Evolutionary conservation across 2,329 filamentous ascomycete genomes (phyloP).

Genomic region (Torrubiella hemipterigena): DNA sequence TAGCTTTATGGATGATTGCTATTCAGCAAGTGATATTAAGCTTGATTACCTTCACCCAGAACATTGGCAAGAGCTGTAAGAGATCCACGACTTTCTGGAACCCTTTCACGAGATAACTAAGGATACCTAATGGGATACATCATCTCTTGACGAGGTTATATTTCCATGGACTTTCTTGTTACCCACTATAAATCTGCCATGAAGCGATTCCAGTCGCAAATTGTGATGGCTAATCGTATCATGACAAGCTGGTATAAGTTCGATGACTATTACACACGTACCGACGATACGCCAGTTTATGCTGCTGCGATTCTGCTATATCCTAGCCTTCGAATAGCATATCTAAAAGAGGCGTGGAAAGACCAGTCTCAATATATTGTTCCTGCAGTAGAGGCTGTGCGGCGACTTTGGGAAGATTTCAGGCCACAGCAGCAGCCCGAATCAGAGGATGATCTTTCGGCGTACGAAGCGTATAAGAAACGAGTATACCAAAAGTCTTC

Average conservation of each 20-base stretch:
- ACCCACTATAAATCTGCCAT: neutral
- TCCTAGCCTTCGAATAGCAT: neutral
- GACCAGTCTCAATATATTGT: neutral
- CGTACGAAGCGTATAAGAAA: constrained; percentile 1
- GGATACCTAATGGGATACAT: constrained; percentile 1
- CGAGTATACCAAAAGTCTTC: neutral
- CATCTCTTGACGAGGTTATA: constrained; percentile 1
- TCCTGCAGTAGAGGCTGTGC: constrained; percentile 1
- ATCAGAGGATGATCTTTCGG: neutral
- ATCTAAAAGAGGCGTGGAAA: neutral
- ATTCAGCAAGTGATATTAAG: constrained; percentile 1
- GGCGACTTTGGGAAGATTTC: neutral
- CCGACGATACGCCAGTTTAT: neutral
- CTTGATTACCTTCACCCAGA: constrained; percentile 2
- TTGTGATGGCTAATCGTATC: neutral
- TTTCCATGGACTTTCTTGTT: neutral
- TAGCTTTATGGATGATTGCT: constrained; percentile 1
- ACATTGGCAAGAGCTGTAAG: constrained; percentile 3
- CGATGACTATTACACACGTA: neutral
- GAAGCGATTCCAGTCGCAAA: neutral
- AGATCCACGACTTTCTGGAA: constrained; percentile 2
- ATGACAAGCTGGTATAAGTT: neutral
- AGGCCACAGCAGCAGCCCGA: constrained; percentile 1
- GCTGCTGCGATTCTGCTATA: constrained; percentile 1
- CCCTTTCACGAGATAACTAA: constrained; percentile 3